These are phyloP conservation scores for Trypethelium eluteriae DNA, from an alignment of 495 filamentous ascomycete genomes.

Conservation along the genomic window DNA sequence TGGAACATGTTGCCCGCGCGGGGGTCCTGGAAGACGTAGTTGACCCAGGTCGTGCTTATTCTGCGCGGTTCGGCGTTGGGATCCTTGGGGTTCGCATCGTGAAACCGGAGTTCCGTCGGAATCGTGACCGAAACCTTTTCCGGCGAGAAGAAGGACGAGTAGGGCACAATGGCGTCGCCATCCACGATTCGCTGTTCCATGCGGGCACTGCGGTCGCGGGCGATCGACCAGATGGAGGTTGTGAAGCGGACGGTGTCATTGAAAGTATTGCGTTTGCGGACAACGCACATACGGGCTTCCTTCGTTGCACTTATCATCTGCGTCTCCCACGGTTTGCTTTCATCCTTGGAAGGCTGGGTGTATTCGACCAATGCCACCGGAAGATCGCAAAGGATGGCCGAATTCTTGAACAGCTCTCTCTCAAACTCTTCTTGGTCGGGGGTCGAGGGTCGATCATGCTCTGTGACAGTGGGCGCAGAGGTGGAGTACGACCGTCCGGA, in stretches of 20 bases:
- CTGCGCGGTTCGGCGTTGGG: slow-evolving; percentile 20
- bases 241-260: slow-evolving; percentile 26
- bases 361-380: slow-evolving; percentile 32
- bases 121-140: slow-evolving; percentile 33
- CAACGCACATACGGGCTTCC: slow-evolving; percentile 28
- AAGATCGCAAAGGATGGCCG: slow-evolving; percentile 37
- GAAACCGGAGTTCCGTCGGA: slow-evolving; percentile 29
- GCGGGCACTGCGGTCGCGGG: slow-evolving; percentile 33
- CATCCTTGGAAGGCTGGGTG: slow-evolving; percentile 25
- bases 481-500: slow-evolving; percentile 4
- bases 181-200: slow-evolving; percentile 36
- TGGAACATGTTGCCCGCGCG: slow-evolving; percentile 32
- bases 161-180: slow-evolving; percentile 33
- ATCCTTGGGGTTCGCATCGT: slow-evolving; percentile 23
- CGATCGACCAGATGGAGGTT: slow-evolving; percentile 36
- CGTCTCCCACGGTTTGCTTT: slow-evolving; percentile 27
- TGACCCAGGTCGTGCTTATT: slow-evolving; percentile 33
- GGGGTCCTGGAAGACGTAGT: slow-evolving; percentile 32
- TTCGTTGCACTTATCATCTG: slow-evolving; percentile 29
- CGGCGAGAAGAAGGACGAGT: slow-evolving; percentile 34
- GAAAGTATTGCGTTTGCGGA: slow-evolving; percentile 31
- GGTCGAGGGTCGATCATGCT: slow-evolving; percentile 17
- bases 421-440: slow-evolving; percentile 32
- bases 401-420: slow-evolving; percentile 31
- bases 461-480: background rate